These are phyloP conservation scores for Cercis canadensis DNA, from an alignment of 306 rosid genomes.

Conservation along the genomic window DNA sequence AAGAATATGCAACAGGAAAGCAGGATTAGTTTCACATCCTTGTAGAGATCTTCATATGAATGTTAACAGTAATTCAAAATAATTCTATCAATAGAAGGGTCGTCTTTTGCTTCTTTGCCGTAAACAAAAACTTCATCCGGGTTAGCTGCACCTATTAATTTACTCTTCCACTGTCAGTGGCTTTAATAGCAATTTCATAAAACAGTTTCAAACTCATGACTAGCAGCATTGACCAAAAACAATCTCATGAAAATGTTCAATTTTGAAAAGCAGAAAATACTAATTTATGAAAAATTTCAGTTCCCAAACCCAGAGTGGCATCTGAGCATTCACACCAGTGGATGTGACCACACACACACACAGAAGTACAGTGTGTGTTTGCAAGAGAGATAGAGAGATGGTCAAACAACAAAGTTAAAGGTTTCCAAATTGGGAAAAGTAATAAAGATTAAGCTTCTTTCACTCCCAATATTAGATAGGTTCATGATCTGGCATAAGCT, in stretches of 20 bases:
- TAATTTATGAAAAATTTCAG: not conserved
- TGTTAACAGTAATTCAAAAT: slow-evolving; percentile 10
- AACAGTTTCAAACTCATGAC: not conserved
- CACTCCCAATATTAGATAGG: not conserved
- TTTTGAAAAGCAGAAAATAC: not conserved
- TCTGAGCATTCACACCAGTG: not conserved
- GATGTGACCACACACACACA: not conserved
- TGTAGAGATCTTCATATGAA: slow-evolving; percentile 6
- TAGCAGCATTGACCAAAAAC: not conserved
- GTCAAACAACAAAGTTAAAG: slow-evolving; percentile 20
- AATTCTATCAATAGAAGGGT: not conserved
- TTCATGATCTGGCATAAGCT: not conserved
- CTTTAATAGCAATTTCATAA: not conserved
- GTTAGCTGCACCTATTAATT: slow-evolving; percentile 15
- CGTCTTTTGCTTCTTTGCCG: slow-evolving; percentile 20
- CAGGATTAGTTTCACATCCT: slow-evolving; percentile 21
- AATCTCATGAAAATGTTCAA: not conserved
- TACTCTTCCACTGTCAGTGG: not conserved
- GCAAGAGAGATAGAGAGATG: not conserved
- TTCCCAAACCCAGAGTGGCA: slow-evolving; percentile 4
- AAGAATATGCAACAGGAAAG: slow-evolving; percentile 36
- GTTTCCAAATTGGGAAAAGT: slow-evolving; percentile 4
- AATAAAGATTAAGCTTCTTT: slow-evolving; percentile 27
- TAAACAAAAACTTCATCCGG: slow-evolving; percentile 10
- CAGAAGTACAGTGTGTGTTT: not conserved